Evolutionary conservation across 257 asterid species (phyloP), one percentile per base, ranked within the genome.

Genomic region (Nemophila menziesii): DNA sequence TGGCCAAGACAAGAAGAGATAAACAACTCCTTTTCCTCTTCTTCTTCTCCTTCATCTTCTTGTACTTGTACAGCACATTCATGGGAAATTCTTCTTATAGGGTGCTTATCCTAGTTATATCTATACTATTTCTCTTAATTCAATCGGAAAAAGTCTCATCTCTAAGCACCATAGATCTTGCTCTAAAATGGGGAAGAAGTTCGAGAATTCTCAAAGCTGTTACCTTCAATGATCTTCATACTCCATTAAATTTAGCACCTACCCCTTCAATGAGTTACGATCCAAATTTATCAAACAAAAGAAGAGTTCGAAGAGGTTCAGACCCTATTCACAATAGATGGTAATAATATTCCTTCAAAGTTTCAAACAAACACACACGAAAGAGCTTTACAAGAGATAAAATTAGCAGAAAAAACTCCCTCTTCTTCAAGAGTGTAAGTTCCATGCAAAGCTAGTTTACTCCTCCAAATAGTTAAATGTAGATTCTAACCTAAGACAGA

Each of bases 311-410:
- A 39, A 63, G 93, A 61, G 93, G 93, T 61, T 61, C 90, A 0
- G 90, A 86, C 48, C 96, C 94, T 8, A 79, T 82, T 65, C 96
- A 82, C 54, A 79, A 86, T 78, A 76, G 57, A 45, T 67, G n/a
- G n/a, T n/a, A n/a, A n/a, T n/a, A n/a, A n/a, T n/a, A n/a, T n/a
- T n/a, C n/a, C n/a, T n/a, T n/a, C n/a, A n/a, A n/a, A n/a, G n/a
- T n/a, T n/a, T n/a, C n/a, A n/a, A n/a, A n/a, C n/a, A n/a, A n/a
- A n/a, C n/a, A n/a, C n/a, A 72, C 57, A 80, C 73, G 61, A 39
- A 23, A 13, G 16, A 13, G 43, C 39, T 43, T 24, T 22, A 41
- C 16, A 19, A 38, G 16, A 37, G 37, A 20, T 16, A 20, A 29
- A 44, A 16, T 29, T 45, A 45, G 20, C 20, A 37, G 46, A 29